Conservation (phyloP, 2,329 filamentous ascomycete species). For the Neonectria punicea region DNA sequence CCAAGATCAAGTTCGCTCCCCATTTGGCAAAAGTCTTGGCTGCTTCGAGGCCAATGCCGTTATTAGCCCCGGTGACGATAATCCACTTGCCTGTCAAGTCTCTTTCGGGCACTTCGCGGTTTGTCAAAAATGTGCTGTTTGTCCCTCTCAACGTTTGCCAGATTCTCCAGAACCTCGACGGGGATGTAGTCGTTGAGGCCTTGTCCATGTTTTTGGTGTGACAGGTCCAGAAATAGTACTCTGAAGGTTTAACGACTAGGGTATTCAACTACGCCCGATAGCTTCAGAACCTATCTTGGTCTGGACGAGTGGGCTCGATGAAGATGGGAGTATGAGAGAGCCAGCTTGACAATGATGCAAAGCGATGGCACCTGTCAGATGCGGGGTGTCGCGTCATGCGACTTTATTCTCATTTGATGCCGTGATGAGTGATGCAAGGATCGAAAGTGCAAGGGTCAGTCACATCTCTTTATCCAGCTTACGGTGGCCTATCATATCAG, state of each 20-base stretch:
- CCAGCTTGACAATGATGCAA: not conserved
- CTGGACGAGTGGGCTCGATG: not conserved
- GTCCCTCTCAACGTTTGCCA: not conserved
- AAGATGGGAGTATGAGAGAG: not conserved
- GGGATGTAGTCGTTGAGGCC: not conserved
- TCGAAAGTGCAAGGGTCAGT: not conserved
- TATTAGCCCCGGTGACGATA: constrained; percentile 15
- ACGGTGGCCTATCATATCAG: too few species aligned
- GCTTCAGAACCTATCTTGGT: not conserved
- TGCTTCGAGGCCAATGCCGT: constrained; percentile 12
- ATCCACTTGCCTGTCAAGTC: constrained; percentile 15
- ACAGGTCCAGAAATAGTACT: not conserved
- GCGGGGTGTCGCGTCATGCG: not conserved
- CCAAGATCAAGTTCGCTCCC: constrained; percentile 13
- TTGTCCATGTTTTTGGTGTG: not conserved
- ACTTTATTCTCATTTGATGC: not conserved
- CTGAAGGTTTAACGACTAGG: not conserved
- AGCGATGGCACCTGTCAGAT: not conserved
- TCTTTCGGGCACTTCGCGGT: constrained; percentile 1
- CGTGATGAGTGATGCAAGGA: not conserved
- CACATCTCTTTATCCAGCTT: not conserved
- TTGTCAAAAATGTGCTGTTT: not conserved
- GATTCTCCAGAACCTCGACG: not conserved
- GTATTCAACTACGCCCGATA: not conserved
- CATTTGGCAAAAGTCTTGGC: constrained; percentile 12